A percentile compares a stretch with the other conserved stretches of the same genome.
These are phyloP conservation scores for Crepidotus variabilis DNA, from an alignment of 768 basidiomycete genomes.

Conservation along the genomic window DNA sequence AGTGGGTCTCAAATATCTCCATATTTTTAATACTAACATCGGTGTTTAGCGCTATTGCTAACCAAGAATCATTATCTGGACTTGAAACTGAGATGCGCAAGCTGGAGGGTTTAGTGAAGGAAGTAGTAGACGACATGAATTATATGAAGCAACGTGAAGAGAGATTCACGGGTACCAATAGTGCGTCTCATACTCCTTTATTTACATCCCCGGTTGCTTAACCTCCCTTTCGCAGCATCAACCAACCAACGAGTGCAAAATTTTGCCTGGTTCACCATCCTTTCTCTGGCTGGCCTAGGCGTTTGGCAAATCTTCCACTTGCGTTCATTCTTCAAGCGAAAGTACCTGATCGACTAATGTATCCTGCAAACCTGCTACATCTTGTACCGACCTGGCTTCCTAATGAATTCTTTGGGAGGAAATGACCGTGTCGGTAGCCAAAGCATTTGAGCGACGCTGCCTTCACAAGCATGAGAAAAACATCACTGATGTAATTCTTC, in stretches of 20 bases:
- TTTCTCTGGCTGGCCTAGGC: slow-evolving; percentile 75
- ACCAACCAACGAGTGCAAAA: slow-evolving; percentile 89
- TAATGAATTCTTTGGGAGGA: too few relatives aligned
- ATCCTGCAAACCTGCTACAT: too few relatives aligned
- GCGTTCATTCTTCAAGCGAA: slow-evolving; percentile 92
- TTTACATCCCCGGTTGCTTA: slow-evolving; percentile 1
- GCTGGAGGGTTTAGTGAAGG: slow-evolving; percentile 90
- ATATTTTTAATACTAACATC: background rate
- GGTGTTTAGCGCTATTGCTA: slow-evolving; percentile 83
- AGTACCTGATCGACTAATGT: slow-evolving; percentile 81
- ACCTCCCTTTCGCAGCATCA: slow-evolving; percentile 54
- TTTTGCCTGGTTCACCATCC: slow-evolving; percentile 87
- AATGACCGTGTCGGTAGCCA: too few relatives aligned
- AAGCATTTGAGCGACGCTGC: too few relatives aligned
- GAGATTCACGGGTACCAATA: slow-evolving; percentile 82
- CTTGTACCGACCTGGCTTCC: too few relatives aligned
- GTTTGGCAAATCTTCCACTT: slow-evolving; percentile 96
- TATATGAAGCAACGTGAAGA: slow-evolving; percentile 92
- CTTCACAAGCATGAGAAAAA: too few relatives aligned
- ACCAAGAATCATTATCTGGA: slow-evolving; percentile 93
- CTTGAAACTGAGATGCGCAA: slow-evolving; percentile 99
- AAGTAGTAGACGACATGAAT: slow-evolving; percentile 89
- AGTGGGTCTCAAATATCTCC: slow-evolving; percentile 50
- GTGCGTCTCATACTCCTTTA: slow-evolving; percentile 43
- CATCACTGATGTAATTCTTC: too few relatives aligned